phyloP scores from a whole-genome alignment of 1,284 basidiomycete species.

The Trichosporon ovoides region DNA sequence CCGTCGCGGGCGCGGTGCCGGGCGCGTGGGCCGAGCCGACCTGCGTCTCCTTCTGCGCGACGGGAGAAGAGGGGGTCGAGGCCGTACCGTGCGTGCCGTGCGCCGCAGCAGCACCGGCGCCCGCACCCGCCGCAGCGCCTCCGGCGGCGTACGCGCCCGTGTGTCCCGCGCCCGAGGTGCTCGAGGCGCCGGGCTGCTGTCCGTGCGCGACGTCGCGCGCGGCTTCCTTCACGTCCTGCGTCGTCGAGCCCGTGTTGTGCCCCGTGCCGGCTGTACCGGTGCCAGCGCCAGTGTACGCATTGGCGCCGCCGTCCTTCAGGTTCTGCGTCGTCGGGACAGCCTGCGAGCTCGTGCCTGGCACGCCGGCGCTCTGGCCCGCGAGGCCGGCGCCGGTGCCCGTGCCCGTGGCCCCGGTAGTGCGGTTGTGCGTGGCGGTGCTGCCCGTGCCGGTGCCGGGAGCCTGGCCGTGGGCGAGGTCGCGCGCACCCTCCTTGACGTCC shows the following conservation, averaged over 20 bases:
- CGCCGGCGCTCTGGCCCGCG: too few species aligned
- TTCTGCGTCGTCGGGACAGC: too few species aligned
- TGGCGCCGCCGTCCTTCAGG: not conserved
- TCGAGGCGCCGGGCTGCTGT: conserved; percentile 18
- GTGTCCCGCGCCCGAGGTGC: too few species aligned
- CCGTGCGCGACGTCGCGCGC: conserved; percentile 31
- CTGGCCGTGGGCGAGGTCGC: not conserved
- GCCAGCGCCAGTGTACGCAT: not conserved
- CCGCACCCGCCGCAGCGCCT: conserved; percentile 8
- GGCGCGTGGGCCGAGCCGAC: not conserved
- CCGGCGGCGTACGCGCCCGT: conserved; percentile 25
- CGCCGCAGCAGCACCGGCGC: not conserved
- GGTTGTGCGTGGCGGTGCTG: too few species aligned
- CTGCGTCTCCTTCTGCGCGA: not conserved
- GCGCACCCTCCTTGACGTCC: not conserved
- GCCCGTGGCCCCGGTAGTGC: too few species aligned
- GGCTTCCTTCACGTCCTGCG: conserved; percentile 25
- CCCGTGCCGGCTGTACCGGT: not conserved
- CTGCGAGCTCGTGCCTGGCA: too few species aligned
- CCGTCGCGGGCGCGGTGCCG: conserved; percentile 1
- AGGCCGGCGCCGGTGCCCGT: too few species aligned
- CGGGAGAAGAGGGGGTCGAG: too few species aligned
- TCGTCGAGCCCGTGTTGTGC: conserved; percentile 20
- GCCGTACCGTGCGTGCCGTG: not conserved
- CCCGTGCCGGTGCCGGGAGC: too few species aligned